Evolutionary conservation across 2,329 filamentous ascomycete genomes (phyloP).

Genomic region (Microsporum audouinii): DNA sequence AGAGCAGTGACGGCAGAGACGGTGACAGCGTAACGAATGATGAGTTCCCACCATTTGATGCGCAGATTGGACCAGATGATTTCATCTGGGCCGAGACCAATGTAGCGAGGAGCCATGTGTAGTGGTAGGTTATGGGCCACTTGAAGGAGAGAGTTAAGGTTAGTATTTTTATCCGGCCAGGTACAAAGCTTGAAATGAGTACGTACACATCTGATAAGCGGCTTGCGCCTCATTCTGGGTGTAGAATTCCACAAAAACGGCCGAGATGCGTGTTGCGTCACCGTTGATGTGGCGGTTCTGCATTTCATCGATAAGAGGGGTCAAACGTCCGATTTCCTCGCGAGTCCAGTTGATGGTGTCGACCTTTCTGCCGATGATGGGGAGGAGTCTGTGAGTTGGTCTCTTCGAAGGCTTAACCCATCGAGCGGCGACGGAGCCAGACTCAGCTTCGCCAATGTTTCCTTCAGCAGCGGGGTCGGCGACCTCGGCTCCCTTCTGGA

Average conservation of each 20-base stretch:
- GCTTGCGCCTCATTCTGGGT: slow-evolving; percentile 72
- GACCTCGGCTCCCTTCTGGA: slow-evolving; percentile 45
- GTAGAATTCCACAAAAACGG: slow-evolving; percentile 85
- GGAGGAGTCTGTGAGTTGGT: slow-evolving; percentile 62
- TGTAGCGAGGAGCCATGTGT: slow-evolving; percentile 75
- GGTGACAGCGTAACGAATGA: slow-evolving; percentile 59
- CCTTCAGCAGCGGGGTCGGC: slow-evolving; percentile 21
- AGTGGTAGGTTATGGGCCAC: slow-evolving; percentile 77
- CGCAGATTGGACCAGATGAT: slow-evolving; percentile 78
- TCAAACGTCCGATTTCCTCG: slow-evolving; percentile 61
- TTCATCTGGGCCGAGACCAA: slow-evolving; percentile 68
- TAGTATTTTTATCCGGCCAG: neutral
- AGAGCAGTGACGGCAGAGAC: slow-evolving; percentile 61
- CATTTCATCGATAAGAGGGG: slow-evolving; percentile 56
- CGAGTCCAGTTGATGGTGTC: slow-evolving; percentile 91
- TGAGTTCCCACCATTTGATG: slow-evolving; percentile 75
- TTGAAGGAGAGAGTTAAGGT: slow-evolving; percentile 7
- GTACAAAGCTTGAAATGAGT: neutral
- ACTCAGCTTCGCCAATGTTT: slow-evolving; percentile 52
- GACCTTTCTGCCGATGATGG: slow-evolving; percentile 71
- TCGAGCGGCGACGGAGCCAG: slow-evolving; percentile 55
- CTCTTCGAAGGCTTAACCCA: slow-evolving; percentile 71
- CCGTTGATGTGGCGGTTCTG: slow-evolving; percentile 57
- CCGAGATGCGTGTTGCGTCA: slow-evolving; percentile 54
- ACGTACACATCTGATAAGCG: slow-evolving; percentile 59